Evolutionary conservation across 768 basidiomycete species (phyloP).

Genomic region (Guyanaporus albipodus): DNA sequence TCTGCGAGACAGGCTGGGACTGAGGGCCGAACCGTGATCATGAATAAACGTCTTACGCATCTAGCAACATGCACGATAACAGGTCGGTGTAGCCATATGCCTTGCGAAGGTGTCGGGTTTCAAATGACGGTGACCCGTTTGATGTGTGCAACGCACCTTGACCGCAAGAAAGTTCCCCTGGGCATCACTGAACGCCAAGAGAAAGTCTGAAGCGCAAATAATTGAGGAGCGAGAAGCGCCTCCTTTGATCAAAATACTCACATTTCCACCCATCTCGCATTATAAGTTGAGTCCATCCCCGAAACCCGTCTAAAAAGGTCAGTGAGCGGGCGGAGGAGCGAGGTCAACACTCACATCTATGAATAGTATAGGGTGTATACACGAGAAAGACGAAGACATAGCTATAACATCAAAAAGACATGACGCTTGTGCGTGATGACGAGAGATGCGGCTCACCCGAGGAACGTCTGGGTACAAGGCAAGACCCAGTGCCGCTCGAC

Average conservation of each 20-base stretch:
- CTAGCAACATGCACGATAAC: constrained; percentile 87
- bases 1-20: constrained; percentile 32
- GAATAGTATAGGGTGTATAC: constrained; percentile 89
- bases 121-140: not conserved
- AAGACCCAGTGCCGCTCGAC: constrained; percentile 62
- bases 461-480: constrained; percentile 77
- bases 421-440: not conserved
- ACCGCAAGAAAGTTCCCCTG: constrained; percentile 85
- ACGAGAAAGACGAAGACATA: constrained; percentile 69
- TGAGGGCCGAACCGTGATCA: not conserved
- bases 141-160: constrained; percentile 41
- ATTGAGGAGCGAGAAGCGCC: not conserved
- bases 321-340: not conserved
- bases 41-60: constrained; percentile 49
- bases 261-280: constrained; percentile 87
- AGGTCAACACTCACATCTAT: constrained; percentile 56
- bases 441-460: constrained; percentile 50
- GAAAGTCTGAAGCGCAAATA: constrained; percentile 50
- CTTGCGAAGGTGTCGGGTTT: constrained; percentile 26
- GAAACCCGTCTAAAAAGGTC: constrained; percentile 58
- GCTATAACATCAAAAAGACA: constrained; percentile 33
- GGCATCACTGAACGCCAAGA: constrained; percentile 77
- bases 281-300: constrained; percentile 73
- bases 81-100: constrained; percentile 84
- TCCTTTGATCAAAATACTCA: constrained; percentile 30